phyloP scores from a whole-genome alignment of 2,329 filamentous ascomycete genomes.

The Colletotrichum liaoningense region DNA sequence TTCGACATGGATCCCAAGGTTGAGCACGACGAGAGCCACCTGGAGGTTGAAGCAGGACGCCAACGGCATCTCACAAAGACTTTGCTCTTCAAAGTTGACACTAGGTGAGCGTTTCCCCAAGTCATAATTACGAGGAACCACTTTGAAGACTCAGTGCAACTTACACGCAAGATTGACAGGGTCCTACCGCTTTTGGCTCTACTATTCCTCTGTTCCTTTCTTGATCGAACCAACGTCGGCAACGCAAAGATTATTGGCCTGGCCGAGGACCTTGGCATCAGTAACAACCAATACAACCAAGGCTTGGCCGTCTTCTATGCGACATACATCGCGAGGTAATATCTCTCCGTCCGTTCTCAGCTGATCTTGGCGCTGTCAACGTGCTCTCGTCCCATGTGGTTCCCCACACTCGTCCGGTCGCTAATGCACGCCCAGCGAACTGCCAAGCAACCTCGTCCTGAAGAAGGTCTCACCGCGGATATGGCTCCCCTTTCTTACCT shows the following conservation, averaged over 20 bases:
- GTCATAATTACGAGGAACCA: not conserved
- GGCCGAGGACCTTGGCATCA: conserved; percentile 67
- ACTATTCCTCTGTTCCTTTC: conserved; percentile 73
- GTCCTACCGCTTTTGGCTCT: conserved; percentile 73
- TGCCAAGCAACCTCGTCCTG: conserved; percentile 73
- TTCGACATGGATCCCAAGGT: conserved; percentile 36
- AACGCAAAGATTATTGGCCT: conserved; percentile 76
- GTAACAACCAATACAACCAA: conserved; percentile 71
- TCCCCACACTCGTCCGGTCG: conserved; percentile 3
- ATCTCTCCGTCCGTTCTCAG: not conserved
- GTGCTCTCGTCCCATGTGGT: conserved; percentile 7
- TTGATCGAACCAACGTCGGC: conserved; percentile 79
- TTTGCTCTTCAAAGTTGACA: conserved; percentile 45
- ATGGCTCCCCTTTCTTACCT: conserved; percentile 69
- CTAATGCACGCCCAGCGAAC: conserved; percentile 55
- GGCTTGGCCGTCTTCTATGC: conserved; percentile 75
- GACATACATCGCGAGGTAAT: conserved; percentile 68
- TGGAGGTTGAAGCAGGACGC: conserved; percentile 29
- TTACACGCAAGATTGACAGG: conserved; percentile 46
- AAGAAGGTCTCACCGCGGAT: conserved; percentile 70
- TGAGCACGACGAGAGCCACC: conserved; percentile 37
- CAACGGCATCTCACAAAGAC: conserved; percentile 38
- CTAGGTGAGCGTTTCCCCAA: conserved; percentile 30
- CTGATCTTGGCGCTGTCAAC: not conserved
- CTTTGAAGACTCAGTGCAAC: not conserved